phyloP scores from a whole-genome alignment of 306 rosid species.

The Macrotyloma uniflorum region DNA sequence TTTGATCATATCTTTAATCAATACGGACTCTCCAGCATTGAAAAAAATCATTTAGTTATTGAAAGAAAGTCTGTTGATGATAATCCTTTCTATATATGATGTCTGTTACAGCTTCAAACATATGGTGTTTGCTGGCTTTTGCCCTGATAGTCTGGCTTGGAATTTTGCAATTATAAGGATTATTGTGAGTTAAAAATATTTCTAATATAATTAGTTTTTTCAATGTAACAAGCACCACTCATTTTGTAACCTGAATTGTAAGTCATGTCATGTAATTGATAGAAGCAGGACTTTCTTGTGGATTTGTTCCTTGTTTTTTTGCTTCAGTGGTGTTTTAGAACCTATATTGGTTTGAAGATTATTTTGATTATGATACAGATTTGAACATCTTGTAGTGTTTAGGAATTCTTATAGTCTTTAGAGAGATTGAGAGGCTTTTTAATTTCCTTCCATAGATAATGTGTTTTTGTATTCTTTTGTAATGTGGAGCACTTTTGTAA shows the following conservation, averaged over 20 bases:
- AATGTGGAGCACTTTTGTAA: constrained; percentile 21
- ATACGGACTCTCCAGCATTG: too few relatives aligned
- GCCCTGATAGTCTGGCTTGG: not conserved
- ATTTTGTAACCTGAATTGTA: not conserved
- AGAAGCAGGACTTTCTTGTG: not conserved
- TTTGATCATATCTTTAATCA: too few relatives aligned
- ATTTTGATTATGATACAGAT: not conserved
- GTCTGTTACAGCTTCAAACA: not conserved
- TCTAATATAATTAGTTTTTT: not conserved
- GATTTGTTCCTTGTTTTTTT: not conserved
- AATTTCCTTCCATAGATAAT: constrained; percentile 9
- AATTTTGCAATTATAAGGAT: not conserved
- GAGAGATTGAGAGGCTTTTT: constrained; percentile 19
- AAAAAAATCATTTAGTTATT: not conserved
- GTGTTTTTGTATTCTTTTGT: constrained; percentile 19
- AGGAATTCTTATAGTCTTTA: constrained; percentile 18
- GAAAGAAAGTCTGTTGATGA: not conserved
- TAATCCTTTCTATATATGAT: not conserved
- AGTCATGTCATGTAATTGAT: not conserved
- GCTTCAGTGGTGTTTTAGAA: not conserved
- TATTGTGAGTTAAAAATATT: not conserved
- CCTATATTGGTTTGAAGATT: not conserved
- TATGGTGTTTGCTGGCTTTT: not conserved
- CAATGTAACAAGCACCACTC: not conserved
- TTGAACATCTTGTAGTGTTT: constrained; percentile 4